Percentiles rank a stretch among this genome's conserved stretches.
These are phyloP conservation scores for Xylaria sp. DNA, from an alignment of 2,329 filamentous ascomycete genomes.

Conservation along the genomic window DNA sequence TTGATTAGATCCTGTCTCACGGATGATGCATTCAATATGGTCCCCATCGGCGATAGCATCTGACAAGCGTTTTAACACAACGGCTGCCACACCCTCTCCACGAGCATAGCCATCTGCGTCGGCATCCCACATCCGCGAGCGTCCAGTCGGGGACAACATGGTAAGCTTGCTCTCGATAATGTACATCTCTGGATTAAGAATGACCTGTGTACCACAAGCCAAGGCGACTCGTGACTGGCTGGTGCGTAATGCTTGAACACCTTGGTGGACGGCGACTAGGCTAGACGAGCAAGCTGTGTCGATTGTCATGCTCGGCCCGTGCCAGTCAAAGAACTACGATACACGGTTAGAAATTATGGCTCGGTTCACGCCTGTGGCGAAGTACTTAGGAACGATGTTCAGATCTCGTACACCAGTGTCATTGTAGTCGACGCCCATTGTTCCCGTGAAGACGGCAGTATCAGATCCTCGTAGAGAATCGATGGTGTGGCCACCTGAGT, in stretches of 20 bases:
- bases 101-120: conserved; percentile 43
- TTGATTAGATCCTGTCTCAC: conserved; percentile 38
- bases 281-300: conserved; percentile 54
- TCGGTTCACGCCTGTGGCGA: conserved; percentile 37
- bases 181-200: conserved; percentile 20
- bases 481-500: neutral
- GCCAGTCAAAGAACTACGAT: conserved; percentile 44
- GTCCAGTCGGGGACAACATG: conserved; percentile 40
- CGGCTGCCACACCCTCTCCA: conserved; percentile 43
- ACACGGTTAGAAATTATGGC: conserved; percentile 43
- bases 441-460: conserved; percentile 12
- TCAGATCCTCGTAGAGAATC: neutral
- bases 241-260: conserved; percentile 36
- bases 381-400: conserved; percentile 25
- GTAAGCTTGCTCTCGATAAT: conserved; percentile 33
- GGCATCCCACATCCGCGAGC: conserved; percentile 46
- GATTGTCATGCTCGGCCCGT: conserved; percentile 49
- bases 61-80: conserved; percentile 43
- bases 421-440: conserved; percentile 19
- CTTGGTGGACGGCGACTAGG: conserved; percentile 44
- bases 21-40: conserved; percentile 44
- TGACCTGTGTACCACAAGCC: conserved; percentile 20
- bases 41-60: conserved; percentile 44
- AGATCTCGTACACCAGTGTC: conserved; percentile 20
- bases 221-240: conserved; percentile 35